These are phyloP conservation scores for Coelastrella sp. DNA, from an alignment of 139 green algal genomes.

Conservation along the genomic window DNA sequence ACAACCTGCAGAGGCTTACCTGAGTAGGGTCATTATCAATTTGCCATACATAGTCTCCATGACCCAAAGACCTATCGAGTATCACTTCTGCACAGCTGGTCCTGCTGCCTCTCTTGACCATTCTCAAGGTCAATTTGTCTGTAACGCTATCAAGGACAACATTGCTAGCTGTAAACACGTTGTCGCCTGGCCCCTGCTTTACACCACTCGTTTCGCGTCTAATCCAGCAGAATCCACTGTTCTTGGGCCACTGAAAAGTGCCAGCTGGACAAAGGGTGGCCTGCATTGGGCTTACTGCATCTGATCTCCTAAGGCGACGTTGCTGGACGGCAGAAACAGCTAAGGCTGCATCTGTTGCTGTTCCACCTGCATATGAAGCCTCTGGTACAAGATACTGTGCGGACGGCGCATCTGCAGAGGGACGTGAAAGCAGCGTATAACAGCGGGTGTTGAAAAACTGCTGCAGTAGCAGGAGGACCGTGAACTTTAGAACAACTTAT, in stretches of 20 bases:
- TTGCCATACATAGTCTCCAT: background rate
- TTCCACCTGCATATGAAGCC: too few relatives aligned
- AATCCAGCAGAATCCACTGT: slow-evolving; percentile 5
- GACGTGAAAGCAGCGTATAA: too few relatives aligned
- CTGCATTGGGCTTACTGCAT: too few relatives aligned
- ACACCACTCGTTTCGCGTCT: background rate
- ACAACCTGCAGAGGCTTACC: background rate
- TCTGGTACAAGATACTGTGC: too few relatives aligned
- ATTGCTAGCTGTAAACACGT: slow-evolving; percentile 17
- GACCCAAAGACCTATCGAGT: background rate
- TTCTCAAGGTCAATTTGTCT: background rate
- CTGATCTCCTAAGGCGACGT: too few relatives aligned
- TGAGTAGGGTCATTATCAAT: background rate
- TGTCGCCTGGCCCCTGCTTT: slow-evolving; percentile 2
- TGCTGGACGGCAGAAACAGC: too few relatives aligned
- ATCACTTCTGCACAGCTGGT: background rate
- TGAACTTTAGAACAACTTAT: too few relatives aligned
- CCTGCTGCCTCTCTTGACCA: slow-evolving; percentile 5
- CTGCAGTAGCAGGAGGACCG: too few relatives aligned
- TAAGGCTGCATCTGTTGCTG: too few relatives aligned
- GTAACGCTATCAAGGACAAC: background rate
- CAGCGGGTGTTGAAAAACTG: too few relatives aligned
- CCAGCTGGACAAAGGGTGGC: background rate
- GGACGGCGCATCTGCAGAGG: too few relatives aligned
- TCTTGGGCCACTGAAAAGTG: background rate